phyloP scores from a whole-genome alignment of 2,329 filamentous ascomycete species.

The Colletotrichum neosansevieriae region DNA sequence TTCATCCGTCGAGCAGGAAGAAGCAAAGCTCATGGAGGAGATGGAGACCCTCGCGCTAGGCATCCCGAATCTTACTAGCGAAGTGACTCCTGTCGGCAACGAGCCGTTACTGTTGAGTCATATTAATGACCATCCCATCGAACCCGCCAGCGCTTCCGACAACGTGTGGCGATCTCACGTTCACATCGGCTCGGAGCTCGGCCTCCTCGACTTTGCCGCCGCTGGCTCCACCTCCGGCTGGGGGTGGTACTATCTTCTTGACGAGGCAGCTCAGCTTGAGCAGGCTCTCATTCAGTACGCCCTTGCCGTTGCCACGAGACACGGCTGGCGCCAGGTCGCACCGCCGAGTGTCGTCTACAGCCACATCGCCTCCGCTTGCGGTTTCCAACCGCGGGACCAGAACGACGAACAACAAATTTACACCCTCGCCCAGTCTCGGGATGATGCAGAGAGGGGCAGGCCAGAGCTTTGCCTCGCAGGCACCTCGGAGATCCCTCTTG shows the following conservation, averaged over 20 bases:
- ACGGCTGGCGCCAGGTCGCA: conserved; percentile 83
- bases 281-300: conserved; percentile 93
- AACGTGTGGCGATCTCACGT: conserved; percentile 80
- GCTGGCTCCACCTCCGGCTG: conserved; percentile 88
- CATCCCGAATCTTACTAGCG: conserved; percentile 88
- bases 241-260: conserved; percentile 98
- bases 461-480: conserved; percentile 83
- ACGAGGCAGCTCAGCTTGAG: conserved; percentile 92
- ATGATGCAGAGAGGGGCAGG: conserved; percentile 70
- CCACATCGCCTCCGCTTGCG: conserved; percentile 90
- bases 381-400: conserved; percentile 92
- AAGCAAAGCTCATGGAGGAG: conserved; percentile 70
- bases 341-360: conserved; percentile 93
- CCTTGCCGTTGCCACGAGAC: conserved; percentile 75
- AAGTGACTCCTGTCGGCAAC: conserved; percentile 77
- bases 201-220: conserved; percentile 88
- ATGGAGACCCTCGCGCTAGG: conserved; percentile 81
- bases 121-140: conserved; percentile 78
- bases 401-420: conserved; percentile 95
- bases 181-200: conserved; percentile 86
- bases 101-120: conserved; percentile 77
- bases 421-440: conserved; percentile 74
- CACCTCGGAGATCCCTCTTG: conserved; percentile 94
- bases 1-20: conserved; percentile 68
- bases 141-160: conserved; percentile 49